Conservation (phyloP, 805 yeast genomes). For the Kodamaea restingae region DNA sequence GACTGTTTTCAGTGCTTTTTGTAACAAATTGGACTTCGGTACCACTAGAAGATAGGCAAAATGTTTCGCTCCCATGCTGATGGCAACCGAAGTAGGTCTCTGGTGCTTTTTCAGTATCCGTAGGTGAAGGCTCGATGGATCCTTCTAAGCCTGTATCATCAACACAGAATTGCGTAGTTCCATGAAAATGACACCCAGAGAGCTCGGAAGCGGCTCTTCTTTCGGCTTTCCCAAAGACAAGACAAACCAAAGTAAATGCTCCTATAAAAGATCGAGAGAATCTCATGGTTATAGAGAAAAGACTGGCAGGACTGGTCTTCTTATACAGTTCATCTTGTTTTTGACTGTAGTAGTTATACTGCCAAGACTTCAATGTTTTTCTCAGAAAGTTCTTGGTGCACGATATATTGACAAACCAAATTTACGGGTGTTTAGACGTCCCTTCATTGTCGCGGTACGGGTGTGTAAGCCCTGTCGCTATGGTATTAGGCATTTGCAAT, state of each 20-base stretch:
- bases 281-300: background rate
- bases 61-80: slow-evolving; percentile 14
- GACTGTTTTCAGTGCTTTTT: background rate
- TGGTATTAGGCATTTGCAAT: too few relatives aligned
- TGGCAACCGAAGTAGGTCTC: slow-evolving; percentile 19
- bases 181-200: slow-evolving; percentile 22
- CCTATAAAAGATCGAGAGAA: background rate
- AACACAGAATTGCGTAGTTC: slow-evolving; percentile 15
- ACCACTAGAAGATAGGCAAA: slow-evolving; percentile 14
- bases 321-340: background rate
- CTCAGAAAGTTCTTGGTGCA: background rate
- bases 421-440: background rate
- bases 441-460: background rate
- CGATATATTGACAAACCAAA: too few relatives aligned
- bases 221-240: background rate
- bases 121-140: slow-evolving; percentile 18
- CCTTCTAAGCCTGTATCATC: slow-evolving; percentile 22
- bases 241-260: background rate
- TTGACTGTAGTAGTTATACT: slow-evolving; percentile 1
- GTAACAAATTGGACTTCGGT: slow-evolving; percentile 16
- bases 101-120: slow-evolving; percentile 4
- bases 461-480: too few relatives aligned
- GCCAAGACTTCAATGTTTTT: background rate
- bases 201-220: slow-evolving; percentile 5
- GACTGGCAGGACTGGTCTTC: background rate